phyloP scores from a whole-genome alignment of 108 stramenopile genomes.

The Bacterosira constricta region DNA sequence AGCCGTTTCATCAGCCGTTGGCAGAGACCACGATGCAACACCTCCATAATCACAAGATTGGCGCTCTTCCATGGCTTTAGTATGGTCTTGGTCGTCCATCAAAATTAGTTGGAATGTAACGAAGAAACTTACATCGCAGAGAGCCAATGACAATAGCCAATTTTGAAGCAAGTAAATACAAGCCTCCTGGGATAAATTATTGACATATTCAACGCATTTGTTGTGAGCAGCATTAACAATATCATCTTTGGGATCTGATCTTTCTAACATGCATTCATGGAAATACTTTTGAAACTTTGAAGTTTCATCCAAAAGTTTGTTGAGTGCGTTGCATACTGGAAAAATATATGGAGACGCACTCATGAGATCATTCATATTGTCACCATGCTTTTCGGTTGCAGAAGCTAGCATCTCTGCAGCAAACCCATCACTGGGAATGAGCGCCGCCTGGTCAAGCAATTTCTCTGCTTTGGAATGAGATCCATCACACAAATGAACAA shows the following conservation, averaged over 20 bases:
- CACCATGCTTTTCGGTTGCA: neutral
- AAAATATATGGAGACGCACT: constrained; percentile 27
- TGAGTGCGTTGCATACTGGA: constrained; percentile 18
- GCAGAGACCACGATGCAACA: constrained; percentile 3
- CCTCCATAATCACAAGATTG: constrained; percentile 24
- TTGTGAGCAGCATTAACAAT: constrained; percentile 29
- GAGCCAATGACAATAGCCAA: constrained; percentile 68
- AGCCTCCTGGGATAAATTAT: constrained; percentile 38
- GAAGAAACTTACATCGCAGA: constrained; percentile 81
- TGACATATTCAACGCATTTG: constrained; percentile 23
- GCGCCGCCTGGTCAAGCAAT: constrained; percentile 25
- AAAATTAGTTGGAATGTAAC: constrained; percentile 34
- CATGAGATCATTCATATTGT: constrained; percentile 1
- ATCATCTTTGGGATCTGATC: neutral
- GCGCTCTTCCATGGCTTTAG: neutral
- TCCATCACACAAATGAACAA: constrained; percentile 56
- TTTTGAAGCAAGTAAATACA: constrained; percentile 63
- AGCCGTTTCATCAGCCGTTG: neutral
- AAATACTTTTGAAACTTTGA: constrained; percentile 17
- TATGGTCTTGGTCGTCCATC: neutral
- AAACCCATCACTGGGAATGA: neutral
- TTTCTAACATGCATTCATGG: constrained; percentile 7
- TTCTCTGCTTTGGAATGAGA: constrained; percentile 50
- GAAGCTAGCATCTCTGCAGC: neutral
- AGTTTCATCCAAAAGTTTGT: constrained; percentile 16